Evolutionary conservation across 1,284 basidiomycete genomes (phyloP), one percentile per base, ranked within the genome.

Genomic region (Trichosporon sp.): DNA sequence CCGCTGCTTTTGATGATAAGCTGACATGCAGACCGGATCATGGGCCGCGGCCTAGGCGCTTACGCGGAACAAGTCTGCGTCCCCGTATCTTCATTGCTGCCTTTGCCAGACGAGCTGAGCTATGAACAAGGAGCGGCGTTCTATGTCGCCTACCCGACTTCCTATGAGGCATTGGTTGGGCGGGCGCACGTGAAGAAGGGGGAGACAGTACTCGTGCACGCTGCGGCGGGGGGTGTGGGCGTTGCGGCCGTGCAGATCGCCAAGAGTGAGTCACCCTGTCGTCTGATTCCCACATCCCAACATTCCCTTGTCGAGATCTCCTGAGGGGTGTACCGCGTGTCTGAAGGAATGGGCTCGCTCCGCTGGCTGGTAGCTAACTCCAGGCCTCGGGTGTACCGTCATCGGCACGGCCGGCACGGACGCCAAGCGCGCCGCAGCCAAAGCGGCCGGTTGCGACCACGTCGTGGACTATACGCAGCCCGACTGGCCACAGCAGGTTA

Each of bases 221-320:
- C 92, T 8, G 91, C 91, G n/a, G 92, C 92, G 1, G 83, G 83
- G 1, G 96, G 96, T 32, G 95, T 98, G 3, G 96, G 96, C 0
- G 89, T 97, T 64, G 90, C 90, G 8, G 94, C 95, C 3, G 90
- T 94, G 16, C 94, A 97, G 79, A 87, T 96, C 67, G 94, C 93
- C n/a, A 96, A 96, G 88, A 40, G 38, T 40, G 38, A 40, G 38
- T 40, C 38, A 12, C 38, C 38, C 38, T 40, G 2, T 3, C 38
- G 8, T 40, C 38, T 12, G 8, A 37, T 10, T 40, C 26, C 26
- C 26, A 26, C 26, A 26, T 26, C 26, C 26, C 26, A 26, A 26
- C 26, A 26, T 26, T 26, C 26, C 26, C 26, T 26, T 26, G 26
- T 26, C 26, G 26, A 26, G 1, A 26, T 26, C 2, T 26, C 2